phyloP scores from a whole-genome alignment of 2,329 filamentous ascomycete species.

The Exophiala sp. region DNA sequence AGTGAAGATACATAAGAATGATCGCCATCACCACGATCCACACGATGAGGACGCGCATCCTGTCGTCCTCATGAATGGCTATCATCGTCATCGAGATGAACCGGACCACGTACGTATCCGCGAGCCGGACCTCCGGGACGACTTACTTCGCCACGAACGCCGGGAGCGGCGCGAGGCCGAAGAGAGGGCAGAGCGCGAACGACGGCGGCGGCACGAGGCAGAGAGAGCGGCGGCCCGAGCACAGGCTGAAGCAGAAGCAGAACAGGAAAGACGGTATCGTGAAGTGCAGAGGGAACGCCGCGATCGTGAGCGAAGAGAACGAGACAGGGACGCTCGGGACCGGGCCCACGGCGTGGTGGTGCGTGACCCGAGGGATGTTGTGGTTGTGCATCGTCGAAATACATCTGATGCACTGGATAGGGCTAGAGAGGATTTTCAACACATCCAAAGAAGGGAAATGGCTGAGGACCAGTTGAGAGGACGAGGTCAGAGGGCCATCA shows the following conservation, averaged over 20 bases:
- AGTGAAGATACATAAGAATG: conserved; percentile 14
- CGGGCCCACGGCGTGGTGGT: neutral
- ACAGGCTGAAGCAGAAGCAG: conserved; percentile 9
- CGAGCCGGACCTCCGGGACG: conserved; percentile 12
- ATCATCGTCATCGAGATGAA: neutral
- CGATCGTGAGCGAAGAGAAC: conserved; percentile 3
- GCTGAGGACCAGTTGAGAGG: conserved; percentile 3
- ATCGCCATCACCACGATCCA: neutral
- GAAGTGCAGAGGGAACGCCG: conserved; percentile 10
- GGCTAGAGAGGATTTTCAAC: conserved; percentile 19
- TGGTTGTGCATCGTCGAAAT: conserved; percentile 8
- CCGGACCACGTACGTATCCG: conserved; percentile 16
- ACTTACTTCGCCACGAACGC: conserved; percentile 14
- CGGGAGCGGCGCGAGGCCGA: conserved; percentile 15
- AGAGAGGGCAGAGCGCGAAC: conserved; percentile 1
- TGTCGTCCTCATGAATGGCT: conserved; percentile 9
- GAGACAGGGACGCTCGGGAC: neutral
- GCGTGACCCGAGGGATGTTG: conserved; percentile 14
- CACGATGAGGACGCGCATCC: conserved; percentile 21
- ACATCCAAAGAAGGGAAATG: neutral
- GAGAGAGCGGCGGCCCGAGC: conserved; percentile 11
- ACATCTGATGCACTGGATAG: conserved; percentile 9
- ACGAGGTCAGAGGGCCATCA: conserved; percentile 16
- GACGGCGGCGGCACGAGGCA: conserved; percentile 15
- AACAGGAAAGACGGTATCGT: conserved; percentile 16